Evolutionary conservation across 129 eudicot species (phyloP).

Genomic region (Gnaphalium uliginosum): DNA sequence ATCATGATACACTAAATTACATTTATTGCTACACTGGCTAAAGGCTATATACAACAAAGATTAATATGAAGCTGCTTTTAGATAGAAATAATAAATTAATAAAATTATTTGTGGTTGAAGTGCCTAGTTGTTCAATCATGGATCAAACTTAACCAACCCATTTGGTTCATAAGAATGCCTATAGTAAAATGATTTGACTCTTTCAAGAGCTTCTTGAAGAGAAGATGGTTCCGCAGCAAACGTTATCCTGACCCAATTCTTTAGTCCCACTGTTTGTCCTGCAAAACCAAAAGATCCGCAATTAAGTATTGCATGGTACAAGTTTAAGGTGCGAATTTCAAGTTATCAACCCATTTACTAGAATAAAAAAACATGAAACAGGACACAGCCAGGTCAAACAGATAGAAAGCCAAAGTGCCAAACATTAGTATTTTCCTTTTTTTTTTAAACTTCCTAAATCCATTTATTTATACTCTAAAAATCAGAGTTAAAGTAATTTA

Average conservation of each 20-base stretch:
- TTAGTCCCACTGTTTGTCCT: conserved; percentile 84
- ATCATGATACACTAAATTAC: neutral
- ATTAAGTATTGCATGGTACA: neutral
- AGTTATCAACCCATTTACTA: neutral
- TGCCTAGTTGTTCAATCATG: conserved; percentile 12
- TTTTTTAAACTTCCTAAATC: too few species aligned
- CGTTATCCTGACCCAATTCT: conserved; percentile 85
- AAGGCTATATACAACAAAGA: conserved; percentile 17
- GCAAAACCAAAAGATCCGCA: conserved; percentile 7
- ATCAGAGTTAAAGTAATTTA: too few species aligned
- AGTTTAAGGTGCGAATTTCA: neutral
- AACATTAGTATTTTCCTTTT: too few species aligned
- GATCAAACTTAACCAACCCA: conserved; percentile 23
- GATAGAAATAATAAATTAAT: conserved; percentile 14
- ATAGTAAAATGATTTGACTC: conserved; percentile 58
- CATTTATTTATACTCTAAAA: too few species aligned
- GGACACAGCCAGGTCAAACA: neutral
- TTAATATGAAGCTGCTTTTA: neutral
- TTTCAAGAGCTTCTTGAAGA: conserved; percentile 71
- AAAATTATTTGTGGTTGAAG: conserved; percentile 17
- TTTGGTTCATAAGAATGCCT: conserved; percentile 53
- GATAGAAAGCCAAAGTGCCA: neutral
- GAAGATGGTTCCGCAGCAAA: conserved; percentile 89
- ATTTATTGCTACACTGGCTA: neutral
- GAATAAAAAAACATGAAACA: neutral